These are phyloP conservation scores for Euclidium syriacum DNA, from an alignment of 345 rosid species.

Conservation along the genomic window DNA sequence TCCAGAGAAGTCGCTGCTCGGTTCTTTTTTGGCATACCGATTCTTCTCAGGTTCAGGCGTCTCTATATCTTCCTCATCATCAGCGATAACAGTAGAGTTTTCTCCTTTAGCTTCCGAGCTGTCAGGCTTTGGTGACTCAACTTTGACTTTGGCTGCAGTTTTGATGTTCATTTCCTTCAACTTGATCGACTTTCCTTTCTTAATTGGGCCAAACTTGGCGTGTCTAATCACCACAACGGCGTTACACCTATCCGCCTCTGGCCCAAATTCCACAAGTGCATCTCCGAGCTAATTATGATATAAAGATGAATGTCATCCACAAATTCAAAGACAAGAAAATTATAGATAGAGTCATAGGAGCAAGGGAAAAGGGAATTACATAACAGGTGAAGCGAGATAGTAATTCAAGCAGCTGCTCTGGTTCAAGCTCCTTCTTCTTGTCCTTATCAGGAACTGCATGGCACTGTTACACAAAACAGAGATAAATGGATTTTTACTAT, in stretches of 20 bases:
- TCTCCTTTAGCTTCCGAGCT: neutral
- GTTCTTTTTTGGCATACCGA: constrained; percentile 46
- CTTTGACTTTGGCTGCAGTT: constrained; percentile 17
- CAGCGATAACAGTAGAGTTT: constrained; percentile 24
- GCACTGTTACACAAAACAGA: constrained; percentile 47
- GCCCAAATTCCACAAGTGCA: constrained; percentile 65
- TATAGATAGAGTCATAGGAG: neutral
- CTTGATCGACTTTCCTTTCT: constrained; percentile 55
- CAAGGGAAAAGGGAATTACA: constrained; percentile 35
- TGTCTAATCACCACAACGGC: constrained; percentile 71
- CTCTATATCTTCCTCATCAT: constrained; percentile 12
- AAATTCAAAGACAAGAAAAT: neutral
- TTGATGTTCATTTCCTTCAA: constrained; percentile 30
- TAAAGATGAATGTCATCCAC: neutral
- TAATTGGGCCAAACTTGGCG: constrained; percentile 60
- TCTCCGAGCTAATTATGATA: constrained; percentile 49
- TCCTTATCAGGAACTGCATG: constrained; percentile 46
- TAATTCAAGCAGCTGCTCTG: constrained; percentile 55
- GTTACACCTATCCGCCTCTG: constrained; percentile 46
- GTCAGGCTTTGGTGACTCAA: constrained; percentile 9
- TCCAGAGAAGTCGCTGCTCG: constrained; percentile 27
- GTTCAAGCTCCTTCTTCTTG: constrained; percentile 40
- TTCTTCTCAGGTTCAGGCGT: constrained; percentile 24
- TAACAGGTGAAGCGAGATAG: constrained; percentile 51
- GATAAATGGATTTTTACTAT: too few relatives aligned